phyloP scores from a whole-genome alignment of 805 yeast species.

The Yarrowia sp. region DNA sequence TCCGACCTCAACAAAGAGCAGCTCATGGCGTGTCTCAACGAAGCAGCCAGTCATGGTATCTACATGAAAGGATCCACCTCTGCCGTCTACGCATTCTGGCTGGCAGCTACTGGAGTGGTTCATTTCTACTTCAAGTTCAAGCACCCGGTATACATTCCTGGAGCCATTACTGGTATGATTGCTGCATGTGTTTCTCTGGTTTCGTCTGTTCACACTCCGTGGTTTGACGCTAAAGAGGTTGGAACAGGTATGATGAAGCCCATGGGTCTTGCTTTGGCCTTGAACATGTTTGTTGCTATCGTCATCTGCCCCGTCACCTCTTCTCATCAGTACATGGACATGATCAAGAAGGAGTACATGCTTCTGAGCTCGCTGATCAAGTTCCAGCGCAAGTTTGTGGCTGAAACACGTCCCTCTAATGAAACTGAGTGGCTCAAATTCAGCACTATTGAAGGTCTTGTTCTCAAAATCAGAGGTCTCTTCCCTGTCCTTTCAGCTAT shows the following conservation, averaged over 20 bases:
- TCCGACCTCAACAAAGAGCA: constrained; percentile 13
- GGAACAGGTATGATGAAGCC: constrained; percentile 34
- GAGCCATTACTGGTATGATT: constrained; percentile 35
- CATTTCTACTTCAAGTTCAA: constrained; percentile 19
- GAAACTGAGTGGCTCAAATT: constrained; percentile 19
- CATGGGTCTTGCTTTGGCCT: constrained; percentile 34
- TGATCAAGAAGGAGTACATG: constrained; percentile 28
- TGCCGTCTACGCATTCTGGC: constrained; percentile 5
- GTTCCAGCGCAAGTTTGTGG: constrained; percentile 25
- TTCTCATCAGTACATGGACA: constrained; percentile 31
- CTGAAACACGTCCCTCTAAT: constrained; percentile 29
- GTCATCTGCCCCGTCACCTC: constrained; percentile 37
- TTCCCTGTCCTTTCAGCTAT: constrained; percentile 31
- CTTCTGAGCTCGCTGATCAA: constrained; percentile 29
- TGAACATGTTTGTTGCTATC: constrained; percentile 31
- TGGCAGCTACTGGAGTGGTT: constrained; percentile 7
- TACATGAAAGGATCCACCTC: not conserved
- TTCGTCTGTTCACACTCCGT: constrained; percentile 29
- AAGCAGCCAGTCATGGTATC: not conserved
- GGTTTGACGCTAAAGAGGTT: constrained; percentile 33
- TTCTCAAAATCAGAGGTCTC: constrained; percentile 1
- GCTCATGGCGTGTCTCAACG: not conserved
- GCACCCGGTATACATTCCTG: constrained; percentile 31
- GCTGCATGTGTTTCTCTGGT: constrained; percentile 31
- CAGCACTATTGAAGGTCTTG: constrained; percentile 9